These are phyloP conservation scores for Raddia distichophylla DNA, from an alignment of 176 grass and related monocot species.

Conservation along the genomic window DNA sequence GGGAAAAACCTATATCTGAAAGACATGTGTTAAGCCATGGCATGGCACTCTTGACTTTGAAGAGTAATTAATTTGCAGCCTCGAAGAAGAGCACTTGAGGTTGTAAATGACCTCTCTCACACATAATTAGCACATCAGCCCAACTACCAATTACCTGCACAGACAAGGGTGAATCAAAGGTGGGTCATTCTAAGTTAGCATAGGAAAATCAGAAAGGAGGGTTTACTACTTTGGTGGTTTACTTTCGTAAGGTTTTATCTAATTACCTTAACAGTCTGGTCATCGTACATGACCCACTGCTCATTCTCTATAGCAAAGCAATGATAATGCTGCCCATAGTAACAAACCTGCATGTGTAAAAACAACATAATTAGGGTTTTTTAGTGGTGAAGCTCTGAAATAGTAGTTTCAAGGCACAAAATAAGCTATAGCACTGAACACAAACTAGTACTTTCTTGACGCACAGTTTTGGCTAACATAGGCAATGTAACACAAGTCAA, in stretches of 20 bases:
- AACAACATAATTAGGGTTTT: slow-evolving; percentile 19
- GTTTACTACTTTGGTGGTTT: neutral
- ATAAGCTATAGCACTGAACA: neutral
- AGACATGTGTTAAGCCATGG: slow-evolving; percentile 26
- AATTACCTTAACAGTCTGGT: slow-evolving; percentile 96
- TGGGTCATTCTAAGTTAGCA: neutral
- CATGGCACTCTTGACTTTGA: slow-evolving; percentile 20
- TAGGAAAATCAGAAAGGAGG: neutral
- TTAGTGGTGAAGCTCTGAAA: neutral
- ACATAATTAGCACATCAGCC: slow-evolving; percentile 86
- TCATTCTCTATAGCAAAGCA: slow-evolving; percentile 95
- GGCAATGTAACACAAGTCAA: slow-evolving; percentile 10
- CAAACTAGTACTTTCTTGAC: neutral
- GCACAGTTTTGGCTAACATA: neutral
- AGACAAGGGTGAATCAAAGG: slow-evolving; percentile 11
- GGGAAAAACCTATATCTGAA: slow-evolving; percentile 49
- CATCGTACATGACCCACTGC: slow-evolving; percentile 97
- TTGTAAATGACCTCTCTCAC: slow-evolving; percentile 95
- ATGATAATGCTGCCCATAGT: slow-evolving; percentile 99
- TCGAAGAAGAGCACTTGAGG: slow-evolving; percentile 98
- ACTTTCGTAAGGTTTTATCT: slow-evolving; percentile 10
- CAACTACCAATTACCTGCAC: slow-evolving; percentile 85
- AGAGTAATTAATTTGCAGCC: slow-evolving; percentile 67
- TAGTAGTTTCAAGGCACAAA: neutral
- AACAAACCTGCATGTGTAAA: slow-evolving; percentile 78